A percentile compares a stretch with the other conserved stretches of the same genome.
Evolutionary conservation across 192 early-diverging fungal genomes (phyloP).

Genomic region (Backusella macrospora): DNA sequence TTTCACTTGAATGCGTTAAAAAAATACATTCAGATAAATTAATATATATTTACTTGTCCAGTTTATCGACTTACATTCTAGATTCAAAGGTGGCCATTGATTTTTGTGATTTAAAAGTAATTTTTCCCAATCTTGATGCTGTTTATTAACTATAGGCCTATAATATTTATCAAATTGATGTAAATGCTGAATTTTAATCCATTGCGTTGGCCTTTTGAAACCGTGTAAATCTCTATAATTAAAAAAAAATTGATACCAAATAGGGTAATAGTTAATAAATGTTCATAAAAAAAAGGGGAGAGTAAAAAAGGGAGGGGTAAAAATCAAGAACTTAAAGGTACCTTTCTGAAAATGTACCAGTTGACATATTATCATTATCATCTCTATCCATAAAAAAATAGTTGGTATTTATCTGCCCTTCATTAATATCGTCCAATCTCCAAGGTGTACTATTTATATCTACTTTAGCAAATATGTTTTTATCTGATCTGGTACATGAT

Average conservation of each 20-base stretch:
- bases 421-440: not conserved
- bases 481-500: not conserved
- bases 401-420: not conserved
- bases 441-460: not conserved
- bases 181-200: slow-evolving; percentile 51
- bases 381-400: slow-evolving; percentile 16
- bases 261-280: not conserved
- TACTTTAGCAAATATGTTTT: not conserved
- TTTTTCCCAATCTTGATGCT: slow-evolving; percentile 49
- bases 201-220: slow-evolving; percentile 55
- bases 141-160: slow-evolving; percentile 48
- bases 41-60: not conserved
- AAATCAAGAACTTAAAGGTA: no score
- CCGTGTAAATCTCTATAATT: slow-evolving; percentile 55
- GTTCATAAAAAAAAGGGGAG: not conserved
- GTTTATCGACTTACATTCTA: slow-evolving; percentile 37
- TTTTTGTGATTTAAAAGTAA: slow-evolving; percentile 47
- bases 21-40: slow-evolving; percentile 22
- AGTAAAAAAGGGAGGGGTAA: not conserved
- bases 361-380: not conserved
- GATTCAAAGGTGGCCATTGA: slow-evolving; percentile 43
- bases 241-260: not conserved
- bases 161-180: slow-evolving; percentile 52
- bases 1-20: slow-evolving; percentile 51
- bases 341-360: not conserved